phyloP scores from a whole-genome alignment of 176 grass and related monocot species.

The Zizania latifolia region DNA sequence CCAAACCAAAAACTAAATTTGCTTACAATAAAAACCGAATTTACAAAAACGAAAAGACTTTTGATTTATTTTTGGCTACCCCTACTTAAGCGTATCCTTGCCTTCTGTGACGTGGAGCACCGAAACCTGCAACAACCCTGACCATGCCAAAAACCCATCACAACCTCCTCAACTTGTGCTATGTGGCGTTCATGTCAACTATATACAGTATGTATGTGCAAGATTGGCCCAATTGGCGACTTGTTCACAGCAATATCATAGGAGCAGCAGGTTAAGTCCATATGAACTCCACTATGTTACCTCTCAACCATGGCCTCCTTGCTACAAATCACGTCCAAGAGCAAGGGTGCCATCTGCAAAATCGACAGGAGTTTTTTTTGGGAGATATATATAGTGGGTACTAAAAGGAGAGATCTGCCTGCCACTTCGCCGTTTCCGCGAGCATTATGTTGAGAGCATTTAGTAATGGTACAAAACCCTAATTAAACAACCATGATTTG shows the following conservation, averaged over 20 bases:
- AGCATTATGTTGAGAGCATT: conserved; percentile 21
- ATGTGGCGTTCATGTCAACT: conserved; percentile 8
- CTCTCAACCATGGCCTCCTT: neutral
- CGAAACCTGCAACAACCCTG: conserved; percentile 20
- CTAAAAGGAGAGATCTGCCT: conserved; percentile 15
- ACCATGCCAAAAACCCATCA: neutral
- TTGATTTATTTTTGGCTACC: no score
- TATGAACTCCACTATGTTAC: neutral
- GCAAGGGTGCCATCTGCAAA: neutral
- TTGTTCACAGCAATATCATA: neutral
- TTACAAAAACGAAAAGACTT: no score
- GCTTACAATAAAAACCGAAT: no score
- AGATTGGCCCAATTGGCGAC: conserved; percentile 2
- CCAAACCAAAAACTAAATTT: no score
- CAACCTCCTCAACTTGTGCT: neutral
- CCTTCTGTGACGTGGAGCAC: conserved; percentile 38
- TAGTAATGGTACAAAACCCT: neutral
- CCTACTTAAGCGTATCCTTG: no score
- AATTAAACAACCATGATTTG: neutral
- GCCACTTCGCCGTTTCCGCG: conserved; percentile 16
- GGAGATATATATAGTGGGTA: neutral
- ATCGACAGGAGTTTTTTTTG: neutral
- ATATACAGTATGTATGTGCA: neutral
- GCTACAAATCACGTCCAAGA: neutral
- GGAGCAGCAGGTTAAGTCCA: neutral